Evolutionary conservation across 78 protist genomes (phyloP).

Genomic region (Dictyostelium intermedium): DNA sequence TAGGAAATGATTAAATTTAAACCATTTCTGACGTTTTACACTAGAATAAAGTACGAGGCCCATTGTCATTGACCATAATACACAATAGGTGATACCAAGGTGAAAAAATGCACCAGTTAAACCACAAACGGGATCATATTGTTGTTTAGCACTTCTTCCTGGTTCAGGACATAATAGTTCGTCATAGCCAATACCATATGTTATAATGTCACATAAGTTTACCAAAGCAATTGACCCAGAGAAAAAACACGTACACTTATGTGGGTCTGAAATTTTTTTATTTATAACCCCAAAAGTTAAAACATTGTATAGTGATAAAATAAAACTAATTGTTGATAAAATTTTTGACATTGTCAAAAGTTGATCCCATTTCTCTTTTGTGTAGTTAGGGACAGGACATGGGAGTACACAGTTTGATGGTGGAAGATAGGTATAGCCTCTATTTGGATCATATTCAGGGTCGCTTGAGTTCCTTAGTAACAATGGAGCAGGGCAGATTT

Average conservation of each 20-base stretch:
- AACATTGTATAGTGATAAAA: neutral
- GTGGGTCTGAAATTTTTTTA: neutral
- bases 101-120: slow-evolving; percentile 37
- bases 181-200: slow-evolving; percentile 1
- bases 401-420: slow-evolving; percentile 13
- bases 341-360: slow-evolving; percentile 21
- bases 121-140: neutral
- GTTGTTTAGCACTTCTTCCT: slow-evolving; percentile 19
- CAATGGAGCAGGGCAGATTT: neutral
- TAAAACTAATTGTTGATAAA: slow-evolving; percentile 39
- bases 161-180: slow-evolving; percentile 19
- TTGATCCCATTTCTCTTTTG: slow-evolving; percentile 15
- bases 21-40: neutral
- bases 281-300: slow-evolving; percentile 27
- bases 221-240: neutral
- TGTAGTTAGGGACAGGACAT: slow-evolving; percentile 37
- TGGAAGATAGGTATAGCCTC: neutral
- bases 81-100: neutral
- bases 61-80: slow-evolving; percentile 60
- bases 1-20: neutral
- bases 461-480: neutral
- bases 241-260: slow-evolving; percentile 21
- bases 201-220: slow-evolving; percentile 28
- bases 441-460: neutral
- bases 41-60: neutral